Conservation (phyloP, 768 basidiomycete species). For the Cytidiella melzeri region DNA sequence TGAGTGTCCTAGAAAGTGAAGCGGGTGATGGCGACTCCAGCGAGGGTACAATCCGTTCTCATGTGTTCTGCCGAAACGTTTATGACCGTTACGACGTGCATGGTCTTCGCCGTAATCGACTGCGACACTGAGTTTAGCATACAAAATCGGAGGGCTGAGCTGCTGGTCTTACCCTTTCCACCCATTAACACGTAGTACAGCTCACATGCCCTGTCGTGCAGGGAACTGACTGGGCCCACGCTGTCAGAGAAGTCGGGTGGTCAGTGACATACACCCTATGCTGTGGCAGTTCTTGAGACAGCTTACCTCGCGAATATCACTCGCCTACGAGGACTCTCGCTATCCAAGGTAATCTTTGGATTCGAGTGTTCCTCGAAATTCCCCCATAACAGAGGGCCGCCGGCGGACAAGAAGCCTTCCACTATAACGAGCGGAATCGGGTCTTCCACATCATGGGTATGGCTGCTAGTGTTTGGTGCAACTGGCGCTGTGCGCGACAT, state of each 20-base stretch:
- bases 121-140: slow-evolving; percentile 7
- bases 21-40: slow-evolving; percentile 36
- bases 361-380: slow-evolving; percentile 31
- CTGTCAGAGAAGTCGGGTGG: slow-evolving; percentile 19
- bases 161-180: slow-evolving; percentile 37
- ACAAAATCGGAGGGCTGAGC: too few relatives aligned
- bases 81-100: slow-evolving; percentile 31
- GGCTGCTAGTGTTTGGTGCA: too few relatives aligned
- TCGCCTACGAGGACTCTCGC: slow-evolving; percentile 13
- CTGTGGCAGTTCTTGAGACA: background rate
- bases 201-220: slow-evolving; percentile 50
- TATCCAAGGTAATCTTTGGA: slow-evolving; percentile 12
- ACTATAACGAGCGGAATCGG: slow-evolving; percentile 38
- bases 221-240: slow-evolving; percentile 44
- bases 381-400: slow-evolving; percentile 35
- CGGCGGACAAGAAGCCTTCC: slow-evolving; percentile 39
- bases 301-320: slow-evolving; percentile 27
- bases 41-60: slow-evolving; percentile 36
- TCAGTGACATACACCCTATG: background rate
- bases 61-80: slow-evolving; percentile 37
- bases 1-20: slow-evolving; percentile 48
- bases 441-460: too few relatives aligned
- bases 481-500: too few relatives aligned
- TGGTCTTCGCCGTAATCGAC: slow-evolving; percentile 46
- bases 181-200: slow-evolving; percentile 41